Conservation (phyloP, 2,329 filamentous ascomycete genomes). For the Ophiognomonia clavigignenti-juglandacearum region DNA sequence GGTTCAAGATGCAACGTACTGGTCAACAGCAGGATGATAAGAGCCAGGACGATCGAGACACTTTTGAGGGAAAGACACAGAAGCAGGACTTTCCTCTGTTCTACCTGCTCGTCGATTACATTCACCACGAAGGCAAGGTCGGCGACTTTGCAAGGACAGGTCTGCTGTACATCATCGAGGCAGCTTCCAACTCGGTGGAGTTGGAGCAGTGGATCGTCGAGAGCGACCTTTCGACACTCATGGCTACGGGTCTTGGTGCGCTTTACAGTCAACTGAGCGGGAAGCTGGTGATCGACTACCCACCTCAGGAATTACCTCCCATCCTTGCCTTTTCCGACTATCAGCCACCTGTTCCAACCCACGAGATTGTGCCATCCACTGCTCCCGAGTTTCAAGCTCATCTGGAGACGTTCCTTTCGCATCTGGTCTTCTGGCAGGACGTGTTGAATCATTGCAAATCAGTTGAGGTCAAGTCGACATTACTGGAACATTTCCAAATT, state of each 20-base stretch:
- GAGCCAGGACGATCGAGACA: slow-evolving; percentile 47
- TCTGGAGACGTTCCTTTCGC: slow-evolving; percentile 88
- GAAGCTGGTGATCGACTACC: slow-evolving; percentile 76
- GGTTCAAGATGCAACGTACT: slow-evolving; percentile 67
- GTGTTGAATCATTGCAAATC: slow-evolving; percentile 94
- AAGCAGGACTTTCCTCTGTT: slow-evolving; percentile 93
- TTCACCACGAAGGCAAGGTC: slow-evolving; percentile 89
- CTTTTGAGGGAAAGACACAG: slow-evolving; percentile 79
- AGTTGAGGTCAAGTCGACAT: slow-evolving; percentile 82
- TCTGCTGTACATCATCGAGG: slow-evolving; percentile 91
- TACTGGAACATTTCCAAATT: slow-evolving; percentile 95
- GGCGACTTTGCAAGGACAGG: slow-evolving; percentile 96
- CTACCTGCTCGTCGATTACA: slow-evolving; percentile 92
- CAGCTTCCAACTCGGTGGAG: slow-evolving; percentile 73
- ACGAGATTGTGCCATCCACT: slow-evolving; percentile 69
- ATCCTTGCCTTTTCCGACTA: slow-evolving; percentile 90
- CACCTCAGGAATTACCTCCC: slow-evolving; percentile 70
- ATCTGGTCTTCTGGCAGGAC: slow-evolving; percentile 96
- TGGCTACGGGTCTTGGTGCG: slow-evolving; percentile 91
- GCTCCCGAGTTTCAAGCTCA: slow-evolving; percentile 76
- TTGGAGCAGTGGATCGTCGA: slow-evolving; percentile 96
- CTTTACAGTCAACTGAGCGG: slow-evolving; percentile 62
- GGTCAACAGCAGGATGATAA: slow-evolving; percentile 30
- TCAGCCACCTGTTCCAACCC: slow-evolving; percentile 62
- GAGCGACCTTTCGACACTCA: slow-evolving; percentile 90